These are phyloP conservation scores for Nemania bipapillata DNA, from an alignment of 2,329 filamentous ascomycete species.

Conservation along the genomic window DNA sequence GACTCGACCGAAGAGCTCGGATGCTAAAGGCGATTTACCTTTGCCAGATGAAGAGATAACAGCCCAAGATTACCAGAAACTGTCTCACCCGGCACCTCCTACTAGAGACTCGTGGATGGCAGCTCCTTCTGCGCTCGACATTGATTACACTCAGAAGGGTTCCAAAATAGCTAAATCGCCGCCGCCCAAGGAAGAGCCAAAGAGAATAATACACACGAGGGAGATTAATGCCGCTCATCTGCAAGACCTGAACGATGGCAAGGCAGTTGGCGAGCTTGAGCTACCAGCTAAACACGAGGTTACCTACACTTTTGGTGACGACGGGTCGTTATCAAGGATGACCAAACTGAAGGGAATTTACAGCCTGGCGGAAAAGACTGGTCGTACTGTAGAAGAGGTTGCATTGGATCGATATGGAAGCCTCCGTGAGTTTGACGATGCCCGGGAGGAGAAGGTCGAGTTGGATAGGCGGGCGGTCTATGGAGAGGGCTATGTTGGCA, in stretches of 20 bases:
- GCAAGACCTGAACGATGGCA: conserved; percentile 68
- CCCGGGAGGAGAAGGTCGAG: conserved; percentile 91
- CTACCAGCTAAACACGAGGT: conserved; percentile 70
- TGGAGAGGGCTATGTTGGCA: conserved; percentile 83
- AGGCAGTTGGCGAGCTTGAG: conserved; percentile 63
- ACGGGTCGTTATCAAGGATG: conserved; percentile 94
- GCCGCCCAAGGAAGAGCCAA: conserved; percentile 67
- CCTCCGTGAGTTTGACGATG: conserved; percentile 87
- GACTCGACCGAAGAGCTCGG: conserved; percentile 57
- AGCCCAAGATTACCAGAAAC: conserved; percentile 44
- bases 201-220: conserved; percentile 78
- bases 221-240: conserved; percentile 80
- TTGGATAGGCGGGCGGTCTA: conserved; percentile 84
- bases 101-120: conserved; percentile 95
- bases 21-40: conserved; percentile 63
- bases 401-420: conserved; percentile 84
- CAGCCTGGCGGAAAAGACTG: conserved; percentile 77
- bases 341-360: conserved; percentile 91
- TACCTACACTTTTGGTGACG: conserved; percentile 87
- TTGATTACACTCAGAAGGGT: conserved; percentile 81
- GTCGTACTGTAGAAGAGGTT: conserved; percentile 79
- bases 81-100: conserved; percentile 53
- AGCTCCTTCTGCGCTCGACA: conserved; percentile 79
- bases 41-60: conserved; percentile 63
- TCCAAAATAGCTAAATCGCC: conserved; percentile 65